Percentiles rank a stretch among this genome's conserved stretches.
phyloP scores from a whole-genome alignment of 176 grass and related monocot species.

The Tuctoria greenei region DNA sequence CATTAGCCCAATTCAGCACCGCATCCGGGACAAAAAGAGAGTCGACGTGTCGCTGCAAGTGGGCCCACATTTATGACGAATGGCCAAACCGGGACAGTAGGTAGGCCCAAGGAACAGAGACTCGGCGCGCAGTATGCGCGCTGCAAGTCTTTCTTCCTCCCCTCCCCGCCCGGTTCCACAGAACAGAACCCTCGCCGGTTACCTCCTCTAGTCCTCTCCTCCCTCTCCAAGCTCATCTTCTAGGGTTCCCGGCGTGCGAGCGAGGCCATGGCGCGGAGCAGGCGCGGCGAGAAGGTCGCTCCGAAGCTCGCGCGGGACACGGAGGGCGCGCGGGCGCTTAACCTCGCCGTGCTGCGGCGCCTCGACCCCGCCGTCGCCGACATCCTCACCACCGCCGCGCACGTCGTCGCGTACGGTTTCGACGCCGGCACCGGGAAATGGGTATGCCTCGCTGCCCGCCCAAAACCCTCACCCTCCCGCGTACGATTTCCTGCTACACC shows the following conservation, averaged over 20 bases:
- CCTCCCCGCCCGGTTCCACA: conserved; percentile 2
- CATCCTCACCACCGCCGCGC: conserved; percentile 61
- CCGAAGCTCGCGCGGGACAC: conserved; percentile 48
- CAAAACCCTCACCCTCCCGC: not conserved
- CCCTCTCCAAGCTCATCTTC: not conserved
- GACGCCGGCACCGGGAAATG: conserved; percentile 27
- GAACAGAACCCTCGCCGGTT: not conserved
- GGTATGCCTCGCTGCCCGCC: conserved; percentile 17
- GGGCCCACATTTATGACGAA: not conserved
- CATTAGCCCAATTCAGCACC: not conserved
- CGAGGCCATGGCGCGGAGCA: conserved; percentile 34
- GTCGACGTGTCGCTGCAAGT: not conserved
- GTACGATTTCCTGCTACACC: not conserved
- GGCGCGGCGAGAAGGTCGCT: conserved; percentile 41
- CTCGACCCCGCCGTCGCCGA: conserved; percentile 60
- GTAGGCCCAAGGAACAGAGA: not conserved
- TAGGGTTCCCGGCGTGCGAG: conserved; percentile 41
- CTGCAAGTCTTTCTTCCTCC: not conserved
- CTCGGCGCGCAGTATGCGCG: not conserved
- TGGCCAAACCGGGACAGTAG: not conserved
- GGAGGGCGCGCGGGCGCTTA: conserved; percentile 58
- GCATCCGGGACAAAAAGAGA: no score
- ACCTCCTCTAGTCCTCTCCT: not conserved
- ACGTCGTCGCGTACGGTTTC: conserved; percentile 63
- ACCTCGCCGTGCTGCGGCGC: conserved; percentile 74